Conservation (phyloP, 2,329 filamentous ascomycete species). For the Trichoderma afroharzianum region DNA sequence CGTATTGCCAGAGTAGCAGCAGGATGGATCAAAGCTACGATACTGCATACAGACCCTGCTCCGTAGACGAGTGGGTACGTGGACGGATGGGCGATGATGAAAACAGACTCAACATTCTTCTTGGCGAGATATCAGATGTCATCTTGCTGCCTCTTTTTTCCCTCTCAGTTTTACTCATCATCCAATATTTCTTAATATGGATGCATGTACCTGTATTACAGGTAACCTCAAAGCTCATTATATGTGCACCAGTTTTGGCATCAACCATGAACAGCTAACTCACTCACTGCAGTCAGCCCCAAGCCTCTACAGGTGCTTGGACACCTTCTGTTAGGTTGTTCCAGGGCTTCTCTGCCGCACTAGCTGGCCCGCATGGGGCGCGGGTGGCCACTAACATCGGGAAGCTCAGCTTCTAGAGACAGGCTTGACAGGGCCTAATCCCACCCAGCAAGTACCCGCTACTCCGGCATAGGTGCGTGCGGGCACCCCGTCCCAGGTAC, state of each 20-base stretch:
- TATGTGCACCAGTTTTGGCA: no score
- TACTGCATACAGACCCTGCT: not conserved
- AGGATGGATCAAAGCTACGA: not conserved
- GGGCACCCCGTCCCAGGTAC: not conserved
- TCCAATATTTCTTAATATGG: not conserved
- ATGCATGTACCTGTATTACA: not conserved
- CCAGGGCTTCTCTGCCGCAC: not conserved
- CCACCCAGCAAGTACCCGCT: not conserved
- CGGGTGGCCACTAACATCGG: not conserved
- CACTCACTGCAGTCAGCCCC: no score
- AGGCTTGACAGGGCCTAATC: not conserved
- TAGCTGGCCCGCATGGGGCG: not conserved
- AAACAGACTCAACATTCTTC: not conserved
- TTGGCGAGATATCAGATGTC: not conserved
- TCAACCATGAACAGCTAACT: no score
- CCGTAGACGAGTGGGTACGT: not conserved
- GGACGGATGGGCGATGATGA: not conserved
- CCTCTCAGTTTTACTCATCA: not conserved
- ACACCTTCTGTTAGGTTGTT: not conserved
- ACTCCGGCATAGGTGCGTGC: not conserved
- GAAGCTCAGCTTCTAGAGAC: constrained; percentile 2
- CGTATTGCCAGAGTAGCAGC: not conserved
- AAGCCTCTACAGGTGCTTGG: no score
- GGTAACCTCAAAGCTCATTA: not conserved
- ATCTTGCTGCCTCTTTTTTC: not conserved